These are phyloP conservation scores for Prinsepia uniflora DNA, from an alignment of 306 rosid species.

Conservation along the genomic window DNA sequence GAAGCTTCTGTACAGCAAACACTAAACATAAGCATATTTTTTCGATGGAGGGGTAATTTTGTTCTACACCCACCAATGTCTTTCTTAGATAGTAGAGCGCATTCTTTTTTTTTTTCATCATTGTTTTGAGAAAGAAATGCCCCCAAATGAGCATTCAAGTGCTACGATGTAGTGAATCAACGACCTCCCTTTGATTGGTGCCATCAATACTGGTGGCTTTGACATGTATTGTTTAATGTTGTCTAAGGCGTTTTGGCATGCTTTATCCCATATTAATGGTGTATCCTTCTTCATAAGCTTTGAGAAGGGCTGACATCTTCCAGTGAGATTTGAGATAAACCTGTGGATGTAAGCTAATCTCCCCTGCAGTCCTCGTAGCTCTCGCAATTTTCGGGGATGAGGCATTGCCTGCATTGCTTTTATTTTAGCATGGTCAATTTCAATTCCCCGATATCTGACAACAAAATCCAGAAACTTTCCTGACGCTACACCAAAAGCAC, in stretches of 20 bases:
- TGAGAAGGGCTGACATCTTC: no score
- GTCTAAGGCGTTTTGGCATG: no score
- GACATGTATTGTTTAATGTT: no score
- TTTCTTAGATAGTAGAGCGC: neutral
- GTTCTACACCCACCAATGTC: neutral
- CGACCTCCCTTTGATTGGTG: neutral
- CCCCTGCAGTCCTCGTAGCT: neutral
- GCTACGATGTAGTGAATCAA: neutral
- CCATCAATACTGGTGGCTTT: no score
- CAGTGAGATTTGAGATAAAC: neutral
- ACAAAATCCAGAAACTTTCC: neutral
- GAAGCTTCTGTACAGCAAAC: no score
- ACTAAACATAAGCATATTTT: neutral
- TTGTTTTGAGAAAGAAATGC: neutral
- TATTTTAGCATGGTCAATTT: no score
- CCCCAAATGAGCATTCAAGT: neutral
- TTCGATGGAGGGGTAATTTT: neutral
- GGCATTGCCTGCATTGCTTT: no score
- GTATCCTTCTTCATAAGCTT: no score
- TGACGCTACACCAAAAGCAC: neutral
- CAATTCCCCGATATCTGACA: no score
- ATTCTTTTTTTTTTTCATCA: neutral
- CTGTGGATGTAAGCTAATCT: neutral
- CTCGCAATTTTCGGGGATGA: accelerated
- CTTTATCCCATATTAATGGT: no score